Percentiles rank a stretch among this genome's conserved stretches.
Evolutionary conservation across 179 eudicot species (phyloP).

Genomic region (Silene noctiflora): DNA sequence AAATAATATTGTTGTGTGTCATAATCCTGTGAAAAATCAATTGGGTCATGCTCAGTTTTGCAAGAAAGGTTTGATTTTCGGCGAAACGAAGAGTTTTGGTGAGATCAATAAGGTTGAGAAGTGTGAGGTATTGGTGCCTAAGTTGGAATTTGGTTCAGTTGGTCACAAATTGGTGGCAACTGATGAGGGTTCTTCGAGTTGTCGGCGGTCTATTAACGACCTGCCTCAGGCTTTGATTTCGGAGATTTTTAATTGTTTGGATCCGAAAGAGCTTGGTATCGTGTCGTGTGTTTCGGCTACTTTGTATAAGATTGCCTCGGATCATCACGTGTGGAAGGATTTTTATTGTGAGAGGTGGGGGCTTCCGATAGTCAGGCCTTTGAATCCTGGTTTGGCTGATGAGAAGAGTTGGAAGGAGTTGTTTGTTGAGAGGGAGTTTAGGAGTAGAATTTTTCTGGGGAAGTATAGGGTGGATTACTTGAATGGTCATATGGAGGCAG

Average conservation of each 20-base stretch:
- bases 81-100: constrained; percentile 25
- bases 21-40: constrained; percentile 31
- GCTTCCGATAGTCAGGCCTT: constrained; percentile 43
- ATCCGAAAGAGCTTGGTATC: constrained; percentile 87
- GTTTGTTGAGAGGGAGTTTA: constrained; percentile 85
- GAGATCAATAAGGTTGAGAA: constrained; percentile 27
- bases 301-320: constrained; percentile 66
- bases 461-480: constrained; percentile 61
- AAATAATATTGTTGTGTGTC: constrained; percentile 20
- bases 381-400: constrained; percentile 36
- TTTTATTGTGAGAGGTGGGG: constrained; percentile 94
- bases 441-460: constrained; percentile 75
- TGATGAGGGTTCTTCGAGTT: constrained; percentile 34
- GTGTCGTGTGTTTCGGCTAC: constrained; percentile 75
- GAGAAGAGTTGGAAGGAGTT: constrained; percentile 91
- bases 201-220: constrained; percentile 57
- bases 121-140: constrained; percentile 24
- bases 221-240: constrained; percentile 72
- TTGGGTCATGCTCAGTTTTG: constrained; percentile 30
- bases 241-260: constrained; percentile 86
- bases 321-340: constrained; percentile 82
- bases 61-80: constrained; percentile 25
- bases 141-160: constrained; percentile 23
- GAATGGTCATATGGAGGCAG: constrained; percentile 73
- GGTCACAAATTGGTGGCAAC: constrained; percentile 29